phyloP scores from a whole-genome alignment of 768 basidiomycete species.

The Mrakia frigida region DNA sequence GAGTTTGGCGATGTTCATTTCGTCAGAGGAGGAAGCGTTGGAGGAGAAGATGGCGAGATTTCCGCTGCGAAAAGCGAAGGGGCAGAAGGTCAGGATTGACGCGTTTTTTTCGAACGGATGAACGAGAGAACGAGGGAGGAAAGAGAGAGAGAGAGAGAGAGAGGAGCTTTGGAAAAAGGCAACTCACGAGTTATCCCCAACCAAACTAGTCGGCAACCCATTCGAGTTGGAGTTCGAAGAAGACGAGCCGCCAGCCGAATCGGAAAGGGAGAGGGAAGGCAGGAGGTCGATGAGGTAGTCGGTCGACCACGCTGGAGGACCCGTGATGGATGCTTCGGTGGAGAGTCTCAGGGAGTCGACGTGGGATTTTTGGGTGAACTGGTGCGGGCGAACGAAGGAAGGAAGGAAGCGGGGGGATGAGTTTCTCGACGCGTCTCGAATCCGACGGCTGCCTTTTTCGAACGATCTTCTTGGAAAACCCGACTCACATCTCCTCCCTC shows the following conservation, averaged over 20 bases:
- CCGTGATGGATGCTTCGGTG: constrained; percentile 24
- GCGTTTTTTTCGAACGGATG: background rate
- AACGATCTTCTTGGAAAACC: too few relatives aligned
- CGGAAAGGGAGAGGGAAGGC: constrained; percentile 9
- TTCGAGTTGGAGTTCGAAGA: background rate
- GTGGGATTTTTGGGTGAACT: constrained; percentile 27
- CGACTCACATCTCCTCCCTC: constrained; percentile 46
- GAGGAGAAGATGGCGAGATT: constrained; percentile 22
- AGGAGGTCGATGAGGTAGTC: constrained; percentile 39
- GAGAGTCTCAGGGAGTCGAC: constrained; percentile 17
- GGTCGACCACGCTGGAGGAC: constrained; percentile 35
- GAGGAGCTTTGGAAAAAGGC: too few relatives aligned
- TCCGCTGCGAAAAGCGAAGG: background rate
- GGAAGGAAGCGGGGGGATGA: constrained; percentile 8
- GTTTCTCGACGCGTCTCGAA: constrained; percentile 17
- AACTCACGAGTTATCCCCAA: constrained; percentile 30
- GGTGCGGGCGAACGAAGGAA: background rate
- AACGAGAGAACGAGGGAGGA: background rate
- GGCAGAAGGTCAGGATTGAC: background rate
- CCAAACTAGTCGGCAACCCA: constrained; percentile 6
- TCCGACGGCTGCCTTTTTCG: too few relatives aligned
- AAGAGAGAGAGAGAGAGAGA: background rate
- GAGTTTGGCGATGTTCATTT: constrained; percentile 2
- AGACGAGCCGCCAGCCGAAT: background rate
- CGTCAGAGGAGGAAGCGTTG: background rate